Conservation (phyloP, 257 asterid genomes). For the Solanum peruvianum region DNA sequence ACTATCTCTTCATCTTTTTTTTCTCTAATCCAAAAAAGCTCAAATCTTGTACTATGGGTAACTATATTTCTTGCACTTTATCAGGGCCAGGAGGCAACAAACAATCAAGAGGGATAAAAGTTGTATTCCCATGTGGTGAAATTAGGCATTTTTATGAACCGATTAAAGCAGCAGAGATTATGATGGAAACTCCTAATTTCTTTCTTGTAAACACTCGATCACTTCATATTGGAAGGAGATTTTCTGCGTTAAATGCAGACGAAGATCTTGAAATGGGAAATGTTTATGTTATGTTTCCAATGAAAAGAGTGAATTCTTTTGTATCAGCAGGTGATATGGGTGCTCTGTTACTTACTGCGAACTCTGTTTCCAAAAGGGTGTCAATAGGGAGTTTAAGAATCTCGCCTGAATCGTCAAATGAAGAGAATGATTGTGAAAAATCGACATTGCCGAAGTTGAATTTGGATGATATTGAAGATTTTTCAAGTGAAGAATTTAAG, state of each 20-base stretch:
- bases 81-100: constrained; percentile 23
- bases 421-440: background rate
- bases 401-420: constrained; percentile 31
- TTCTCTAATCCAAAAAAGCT: background rate
- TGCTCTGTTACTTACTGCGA: constrained; percentile 49
- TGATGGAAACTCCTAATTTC: constrained; percentile 48
- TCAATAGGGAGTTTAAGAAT: constrained; percentile 30
- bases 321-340: constrained; percentile 70
- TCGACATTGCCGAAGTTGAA: constrained; percentile 31
- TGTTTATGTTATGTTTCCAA: constrained; percentile 59
- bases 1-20: no score
- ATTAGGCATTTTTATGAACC: constrained; percentile 22
- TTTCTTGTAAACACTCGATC: constrained; percentile 50
- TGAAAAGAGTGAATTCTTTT: constrained; percentile 50
- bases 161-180: constrained; percentile 54
- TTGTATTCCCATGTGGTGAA: constrained; percentile 45
- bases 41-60: constrained; percentile 31
- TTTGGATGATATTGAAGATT: constrained; percentile 52
- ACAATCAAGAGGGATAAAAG: constrained; percentile 27
- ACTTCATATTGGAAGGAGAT: constrained; percentile 58
- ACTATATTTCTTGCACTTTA: constrained; percentile 41
- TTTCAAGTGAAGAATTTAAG: constrained; percentile 38
- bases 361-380: constrained; percentile 32
- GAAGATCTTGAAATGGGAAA: constrained; percentile 68
- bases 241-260: constrained; percentile 63